A percentile compares a stretch with the other conserved stretches of the same genome.
These are phyloP conservation scores for Epipyxis sp. DNA, from an alignment of 108 stramenopile genomes.

Conservation along the genomic window DNA sequence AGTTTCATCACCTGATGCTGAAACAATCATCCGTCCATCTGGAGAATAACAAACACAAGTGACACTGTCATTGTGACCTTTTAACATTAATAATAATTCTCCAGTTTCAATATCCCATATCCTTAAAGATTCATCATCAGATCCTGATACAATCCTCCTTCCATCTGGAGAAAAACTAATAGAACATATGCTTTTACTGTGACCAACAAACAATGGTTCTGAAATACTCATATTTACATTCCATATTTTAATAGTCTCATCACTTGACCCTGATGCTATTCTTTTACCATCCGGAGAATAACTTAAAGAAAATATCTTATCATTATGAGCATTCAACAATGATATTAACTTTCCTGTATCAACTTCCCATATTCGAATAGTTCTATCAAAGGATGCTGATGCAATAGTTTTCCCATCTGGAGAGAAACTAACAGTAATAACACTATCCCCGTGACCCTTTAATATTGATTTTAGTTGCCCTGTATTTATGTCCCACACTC, in stretches of 20 bases:
- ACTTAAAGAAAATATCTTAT: too few species aligned
- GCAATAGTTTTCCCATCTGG: slow-evolving; percentile 86
- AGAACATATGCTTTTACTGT: background rate
- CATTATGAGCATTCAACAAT: too few species aligned
- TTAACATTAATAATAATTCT: background rate
- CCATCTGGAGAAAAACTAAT: too few species aligned
- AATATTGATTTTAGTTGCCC: slow-evolving; percentile 70
- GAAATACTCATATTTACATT: background rate
- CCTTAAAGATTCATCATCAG: background rate
- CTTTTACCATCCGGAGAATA: background rate
- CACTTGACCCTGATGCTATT: background rate
- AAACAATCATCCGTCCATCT: background rate
- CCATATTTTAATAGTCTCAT: background rate
- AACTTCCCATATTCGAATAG: slow-evolving; percentile 92
- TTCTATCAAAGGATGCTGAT: slow-evolving; percentile 82
- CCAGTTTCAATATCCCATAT: background rate
- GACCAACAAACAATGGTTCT: background rate
- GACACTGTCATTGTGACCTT: background rate
- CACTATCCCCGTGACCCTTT: slow-evolving; percentile 88
- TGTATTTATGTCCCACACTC: slow-evolving; percentile 81
- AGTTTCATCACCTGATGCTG: background rate
- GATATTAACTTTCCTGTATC: too few species aligned
- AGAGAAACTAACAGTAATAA: slow-evolving; percentile 93
- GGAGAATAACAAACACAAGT: background rate
- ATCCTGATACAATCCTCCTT: too few species aligned